phyloP scores from a whole-genome alignment of 1,139 yeast genomes.

The Magnusiomyces suaveolens region DNA sequence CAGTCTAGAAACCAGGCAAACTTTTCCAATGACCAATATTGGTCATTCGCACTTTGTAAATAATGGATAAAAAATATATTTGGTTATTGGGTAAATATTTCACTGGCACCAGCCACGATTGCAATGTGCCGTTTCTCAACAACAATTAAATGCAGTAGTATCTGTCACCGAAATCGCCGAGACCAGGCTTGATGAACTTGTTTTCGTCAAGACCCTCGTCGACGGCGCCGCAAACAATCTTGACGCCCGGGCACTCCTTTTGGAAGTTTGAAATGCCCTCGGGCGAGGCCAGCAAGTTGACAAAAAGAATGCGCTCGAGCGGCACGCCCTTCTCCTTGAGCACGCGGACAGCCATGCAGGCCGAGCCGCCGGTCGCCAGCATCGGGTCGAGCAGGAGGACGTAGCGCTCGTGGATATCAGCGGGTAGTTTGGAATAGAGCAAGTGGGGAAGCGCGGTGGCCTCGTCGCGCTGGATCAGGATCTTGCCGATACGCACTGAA shows the following conservation, averaged over 20 bases:
- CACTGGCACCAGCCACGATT: too few species aligned
- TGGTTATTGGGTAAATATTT: too few species aligned
- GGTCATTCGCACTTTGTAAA: too few species aligned
- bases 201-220: constrained; percentile 78
- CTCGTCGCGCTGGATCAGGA: constrained; percentile 92
- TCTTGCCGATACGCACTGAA: constrained; percentile 91
- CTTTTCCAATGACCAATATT: too few species aligned
- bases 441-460: constrained; percentile 55
- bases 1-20: too few species aligned
- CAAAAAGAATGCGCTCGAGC: constrained; percentile 74
- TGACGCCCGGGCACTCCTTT: constrained; percentile 68
- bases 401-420: constrained; percentile 76
- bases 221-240: constrained; percentile 86
- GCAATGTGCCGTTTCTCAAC: too few species aligned
- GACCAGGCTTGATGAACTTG: constrained; percentile 83
- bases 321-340: constrained; percentile 76
- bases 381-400: constrained; percentile 90
- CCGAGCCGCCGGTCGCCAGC: constrained; percentile 98
- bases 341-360: constrained; percentile 93
- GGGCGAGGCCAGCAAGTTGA: constrained; percentile 87
- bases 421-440: constrained; percentile 88
- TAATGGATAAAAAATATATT: too few species aligned
- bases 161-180: constrained; percentile 97
- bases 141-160: constrained; percentile 85
- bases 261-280: constrained; percentile 81